Evolutionary conservation across 2,329 filamentous ascomycete species (phyloP).

Genomic region (Aspergillus hortae): DNA sequence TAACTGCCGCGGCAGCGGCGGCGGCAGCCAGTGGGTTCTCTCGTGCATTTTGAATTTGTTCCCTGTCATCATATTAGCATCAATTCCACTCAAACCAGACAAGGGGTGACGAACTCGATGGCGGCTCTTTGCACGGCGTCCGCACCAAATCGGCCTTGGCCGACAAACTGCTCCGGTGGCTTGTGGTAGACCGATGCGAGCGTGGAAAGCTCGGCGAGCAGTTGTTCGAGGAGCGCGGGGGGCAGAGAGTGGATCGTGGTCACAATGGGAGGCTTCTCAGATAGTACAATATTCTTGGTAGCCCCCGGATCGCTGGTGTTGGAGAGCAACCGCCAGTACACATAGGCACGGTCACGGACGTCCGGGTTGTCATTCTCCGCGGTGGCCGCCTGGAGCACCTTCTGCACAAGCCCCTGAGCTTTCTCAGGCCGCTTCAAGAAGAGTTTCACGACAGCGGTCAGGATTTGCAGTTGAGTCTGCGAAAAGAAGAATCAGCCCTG

Average conservation of each 20-base stretch:
- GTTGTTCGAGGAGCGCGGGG: conserved; percentile 75
- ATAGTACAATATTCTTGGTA: conserved; percentile 89
- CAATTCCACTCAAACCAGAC: not conserved
- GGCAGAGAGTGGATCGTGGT: conserved; percentile 92
- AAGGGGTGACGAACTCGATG: conserved; percentile 62
- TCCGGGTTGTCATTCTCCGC: conserved; percentile 97
- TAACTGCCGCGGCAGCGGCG: conserved; percentile 62
- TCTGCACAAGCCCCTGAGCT: conserved; percentile 86
- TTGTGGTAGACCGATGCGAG: conserved; percentile 98
- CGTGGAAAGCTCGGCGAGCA: conserved; percentile 89
- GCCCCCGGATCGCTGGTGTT: conserved; percentile 74
- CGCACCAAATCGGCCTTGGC: conserved; percentile 88
- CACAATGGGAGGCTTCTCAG: conserved; percentile 88
- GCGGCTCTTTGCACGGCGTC: conserved; percentile 92
- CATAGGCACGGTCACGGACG: conserved; percentile 92
- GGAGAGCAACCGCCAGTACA: conserved; percentile 95
- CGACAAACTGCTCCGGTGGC: conserved; percentile 95
- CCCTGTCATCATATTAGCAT: conserved; percentile 43
- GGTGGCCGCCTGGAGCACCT: conserved; percentile 87
- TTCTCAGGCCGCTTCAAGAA: conserved; percentile 96
- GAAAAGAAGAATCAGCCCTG: conserved; percentile 17
- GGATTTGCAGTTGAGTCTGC: conserved; percentile 93
- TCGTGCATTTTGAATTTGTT: conserved; percentile 84
- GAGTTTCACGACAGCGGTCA: conserved; percentile 94
- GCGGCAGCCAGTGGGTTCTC: conserved; percentile 93